Conservation (phyloP, 768 basidiomycete genomes). For the Clavaria fumosa region DNA sequence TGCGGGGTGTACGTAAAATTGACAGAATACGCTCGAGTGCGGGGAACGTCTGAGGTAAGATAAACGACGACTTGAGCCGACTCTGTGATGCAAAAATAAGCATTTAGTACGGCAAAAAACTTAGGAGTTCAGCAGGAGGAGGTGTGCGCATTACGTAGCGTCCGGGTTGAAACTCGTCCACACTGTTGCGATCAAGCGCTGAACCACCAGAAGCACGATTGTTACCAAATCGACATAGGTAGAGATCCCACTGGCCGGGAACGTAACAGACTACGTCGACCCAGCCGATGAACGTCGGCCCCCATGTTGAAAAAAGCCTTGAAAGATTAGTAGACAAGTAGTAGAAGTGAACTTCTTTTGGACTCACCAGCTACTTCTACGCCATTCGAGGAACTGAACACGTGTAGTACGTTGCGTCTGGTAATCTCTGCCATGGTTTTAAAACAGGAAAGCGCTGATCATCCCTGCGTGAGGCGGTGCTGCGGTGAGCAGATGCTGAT, state of each 20-base stretch:
- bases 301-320: conserved; percentile 10
- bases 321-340: background rate
- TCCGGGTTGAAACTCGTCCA: conserved; percentile 10
- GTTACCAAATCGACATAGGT: conserved; percentile 5
- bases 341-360: background rate
- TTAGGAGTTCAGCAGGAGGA: conserved; percentile 8
- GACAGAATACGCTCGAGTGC: conserved; percentile 10
- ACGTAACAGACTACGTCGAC: conserved; percentile 6
- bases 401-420: conserved; percentile 9
- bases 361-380: conserved; percentile 10
- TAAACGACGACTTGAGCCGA: conserved; percentile 7
- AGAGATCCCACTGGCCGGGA: conserved; percentile 8
- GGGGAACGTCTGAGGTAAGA: conserved; percentile 10
- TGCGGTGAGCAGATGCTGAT: too few relatives aligned
- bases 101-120: conserved; percentile 2
- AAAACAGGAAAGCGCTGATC: too few relatives aligned
- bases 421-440: conserved; percentile 6
- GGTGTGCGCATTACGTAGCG: conserved; percentile 11
- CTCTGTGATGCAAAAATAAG: conserved; percentile 6
- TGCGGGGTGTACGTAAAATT: conserved; percentile 11
- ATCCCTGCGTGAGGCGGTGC: too few relatives aligned
- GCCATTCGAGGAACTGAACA: conserved; percentile 10
- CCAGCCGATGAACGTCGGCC: conserved; percentile 12
- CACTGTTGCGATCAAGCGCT: conserved; percentile 10
- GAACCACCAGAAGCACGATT: conserved; percentile 5